A percentile compares a stretch with the other conserved stretches of the same genome.
phyloP scores from a whole-genome alignment of 169 alveolate species.

The Plasmodium blacklocki region DNA sequence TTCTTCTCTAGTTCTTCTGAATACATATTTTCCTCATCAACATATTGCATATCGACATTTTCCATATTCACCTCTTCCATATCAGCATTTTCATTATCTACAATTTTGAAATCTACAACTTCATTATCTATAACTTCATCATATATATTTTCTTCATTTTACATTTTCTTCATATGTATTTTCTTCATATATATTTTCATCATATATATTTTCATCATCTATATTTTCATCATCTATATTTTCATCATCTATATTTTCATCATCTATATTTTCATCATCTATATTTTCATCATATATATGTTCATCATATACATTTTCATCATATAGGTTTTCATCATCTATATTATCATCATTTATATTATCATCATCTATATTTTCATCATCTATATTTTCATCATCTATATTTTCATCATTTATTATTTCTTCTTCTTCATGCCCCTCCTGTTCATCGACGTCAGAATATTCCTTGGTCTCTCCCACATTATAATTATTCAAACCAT shows the following conservation, averaged over 20 bases:
- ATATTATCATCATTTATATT: background rate
- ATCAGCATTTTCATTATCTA: constrained; percentile 12
- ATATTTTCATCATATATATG: constrained; percentile 1
- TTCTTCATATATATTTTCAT: constrained; percentile 1
- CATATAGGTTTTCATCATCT: background rate
- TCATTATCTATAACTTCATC: constrained; percentile 2
- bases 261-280: constrained; percentile 20
- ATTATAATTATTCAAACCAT: constrained; percentile 12
- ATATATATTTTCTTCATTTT: constrained; percentile 19
- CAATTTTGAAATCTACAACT: background rate
- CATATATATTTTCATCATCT: background rate
- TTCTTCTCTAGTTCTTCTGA: constrained; percentile 9
- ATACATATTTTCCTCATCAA: constrained; percentile 3
- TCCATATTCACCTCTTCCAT: constrained; percentile 17
- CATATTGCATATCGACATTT: background rate
- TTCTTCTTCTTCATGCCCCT: constrained; percentile 12
- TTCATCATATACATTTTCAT: constrained; percentile 4
- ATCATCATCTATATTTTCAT: background rate
- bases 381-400: constrained; percentile 20
- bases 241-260: constrained; percentile 4
- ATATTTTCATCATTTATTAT: background rate
- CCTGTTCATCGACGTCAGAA: constrained; percentile 23
- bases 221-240: background rate
- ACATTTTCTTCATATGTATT: background rate
- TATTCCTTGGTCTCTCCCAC: constrained; percentile 42